A percentile compares a stretch with the other conserved stretches of the same genome.
These are phyloP conservation scores for Rosellinia necatrix DNA, from an alignment of 2,329 filamentous ascomycete species.

Conservation along the genomic window DNA sequence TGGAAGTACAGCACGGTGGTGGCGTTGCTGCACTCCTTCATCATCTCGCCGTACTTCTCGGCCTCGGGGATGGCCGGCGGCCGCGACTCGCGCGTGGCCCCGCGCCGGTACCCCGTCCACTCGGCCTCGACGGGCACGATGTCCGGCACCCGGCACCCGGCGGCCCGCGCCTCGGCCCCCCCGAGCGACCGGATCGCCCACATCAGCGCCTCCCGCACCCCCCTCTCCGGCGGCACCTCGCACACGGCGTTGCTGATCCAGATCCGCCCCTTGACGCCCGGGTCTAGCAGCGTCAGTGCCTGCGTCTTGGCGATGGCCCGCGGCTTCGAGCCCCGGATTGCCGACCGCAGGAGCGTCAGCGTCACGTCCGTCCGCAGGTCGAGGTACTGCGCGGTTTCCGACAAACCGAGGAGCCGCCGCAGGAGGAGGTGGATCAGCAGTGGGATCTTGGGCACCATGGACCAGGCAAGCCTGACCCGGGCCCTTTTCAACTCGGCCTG, in stretches of 20 bases:
- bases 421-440: conserved; percentile 65
- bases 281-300: conserved; percentile 40
- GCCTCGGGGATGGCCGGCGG: conserved; percentile 63
- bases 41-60: conserved; percentile 68
- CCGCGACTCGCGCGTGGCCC: conserved; percentile 53
- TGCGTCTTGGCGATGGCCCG: conserved; percentile 66
- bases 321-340: conserved; percentile 55
- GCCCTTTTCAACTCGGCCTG: conserved; percentile 25
- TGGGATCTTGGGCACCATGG: conserved; percentile 62
- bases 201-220: conserved; percentile 61
- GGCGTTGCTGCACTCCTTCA: conserved; percentile 67
- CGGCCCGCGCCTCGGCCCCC: conserved; percentile 38
- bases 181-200: conserved; percentile 61
- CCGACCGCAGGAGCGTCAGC: conserved; percentile 71
- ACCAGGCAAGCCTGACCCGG: conserved; percentile 30
- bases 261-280: conserved; percentile 71
- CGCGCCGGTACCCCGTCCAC: conserved; percentile 73
- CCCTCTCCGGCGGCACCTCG: conserved; percentile 60
- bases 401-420: conserved; percentile 68
- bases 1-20: conserved; percentile 75
- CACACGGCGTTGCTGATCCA: conserved; percentile 79
- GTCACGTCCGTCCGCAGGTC: conserved; percentile 76
- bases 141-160: conserved; percentile 51
- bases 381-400: conserved; percentile 74
- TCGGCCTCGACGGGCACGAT: conserved; percentile 67